Evolutionary conservation across 2,329 filamentous ascomycete species (phyloP), one percentile per base, ranked within the genome.

Genomic region (Paracorniculantispora psalliotae): DNA sequence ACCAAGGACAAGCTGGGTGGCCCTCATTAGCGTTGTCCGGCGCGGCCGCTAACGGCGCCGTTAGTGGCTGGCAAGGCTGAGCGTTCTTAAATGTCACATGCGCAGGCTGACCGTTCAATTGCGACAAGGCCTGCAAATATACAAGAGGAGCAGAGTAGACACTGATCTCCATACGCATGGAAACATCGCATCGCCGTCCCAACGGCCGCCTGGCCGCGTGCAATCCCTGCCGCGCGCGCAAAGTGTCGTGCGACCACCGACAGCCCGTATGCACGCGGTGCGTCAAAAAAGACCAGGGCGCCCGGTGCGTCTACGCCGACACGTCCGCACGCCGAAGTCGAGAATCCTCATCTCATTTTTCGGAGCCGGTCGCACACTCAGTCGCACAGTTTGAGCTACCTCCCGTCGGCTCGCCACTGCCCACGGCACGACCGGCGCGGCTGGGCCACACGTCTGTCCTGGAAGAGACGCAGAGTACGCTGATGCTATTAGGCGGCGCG

Each of bases 191-290:
- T 57, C 70, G 70, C 21, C 64, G 71, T 33, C 70, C 41, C 54
- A 66, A 67, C 39, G 66, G 65, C 4, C 57, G 63, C 3, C 61
- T 59, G 1, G 64, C 63, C 30, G 62, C 63, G 23, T 66, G 66
- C 43, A 66, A 75, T 66, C 72, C 73, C 9, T 75, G 73, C 53
- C 67, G 71, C 28, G 70, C 66, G 48, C 71, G 73, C n/a, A 75
- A 76, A 54, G 70, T 76, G 7, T 71, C 73, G 9, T 77, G 75
- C 63, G 74, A 77, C 58, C 72, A 76, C 58, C 63, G 64, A 0
- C 71, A 71, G 5, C 74, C 74, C 0, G 61, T 71, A 4, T 77
- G 74, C 59, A 67, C 65, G 33, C 67, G 74, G 49, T 77, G 75
- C 58, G 67, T 62, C 48, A 71, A 72, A 63, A 67, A 71, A 37